Evolutionary conservation across 2,329 filamentous ascomycete species (phyloP).

Genomic region (Fusarium pilosicola): DNA sequence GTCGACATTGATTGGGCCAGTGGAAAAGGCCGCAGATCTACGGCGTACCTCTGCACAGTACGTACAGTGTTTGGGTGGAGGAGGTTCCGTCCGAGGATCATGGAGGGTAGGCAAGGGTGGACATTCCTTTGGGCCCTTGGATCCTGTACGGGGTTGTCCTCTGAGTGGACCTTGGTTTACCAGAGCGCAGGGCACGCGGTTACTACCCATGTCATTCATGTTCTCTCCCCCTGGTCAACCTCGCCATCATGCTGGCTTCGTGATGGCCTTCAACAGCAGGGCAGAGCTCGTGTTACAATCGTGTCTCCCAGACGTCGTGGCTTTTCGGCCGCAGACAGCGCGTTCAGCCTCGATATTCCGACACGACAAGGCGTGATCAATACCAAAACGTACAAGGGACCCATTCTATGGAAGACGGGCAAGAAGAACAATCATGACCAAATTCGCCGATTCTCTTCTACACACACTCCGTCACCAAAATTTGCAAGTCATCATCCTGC

Average conservation of each 20-base stretch:
- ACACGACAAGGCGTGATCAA: neutral
- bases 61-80: conserved; percentile 39
- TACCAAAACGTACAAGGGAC: neutral
- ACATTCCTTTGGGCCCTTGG: conserved; percentile 42
- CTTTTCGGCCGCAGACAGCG: conserved; percentile 23
- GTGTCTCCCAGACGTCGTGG: conserved; percentile 19
- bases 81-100: conserved; percentile 12
- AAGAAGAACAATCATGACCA: neutral
- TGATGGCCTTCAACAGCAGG: conserved; percentile 36
- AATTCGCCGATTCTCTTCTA: neutral
- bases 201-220: conserved; percentile 31
- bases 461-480: conserved; percentile 43
- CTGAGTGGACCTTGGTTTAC: conserved; percentile 28
- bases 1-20: conserved; percentile 40
- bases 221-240: conserved; percentile 35
- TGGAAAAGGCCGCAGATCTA: conserved; percentile 48
- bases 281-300: conserved; percentile 30
- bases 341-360: neutral
- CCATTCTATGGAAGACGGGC: neutral
- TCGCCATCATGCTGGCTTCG: conserved; percentile 41
- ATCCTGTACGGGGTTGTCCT: conserved; percentile 36
- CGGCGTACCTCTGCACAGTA: conserved; percentile 10
- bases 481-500: conserved; percentile 10
- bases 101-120: conserved; percentile 17
- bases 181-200: conserved; percentile 35